Conservation (phyloP, 192 early-diverging fungal genomes). For the Cetraspora pellucida region DNA sequence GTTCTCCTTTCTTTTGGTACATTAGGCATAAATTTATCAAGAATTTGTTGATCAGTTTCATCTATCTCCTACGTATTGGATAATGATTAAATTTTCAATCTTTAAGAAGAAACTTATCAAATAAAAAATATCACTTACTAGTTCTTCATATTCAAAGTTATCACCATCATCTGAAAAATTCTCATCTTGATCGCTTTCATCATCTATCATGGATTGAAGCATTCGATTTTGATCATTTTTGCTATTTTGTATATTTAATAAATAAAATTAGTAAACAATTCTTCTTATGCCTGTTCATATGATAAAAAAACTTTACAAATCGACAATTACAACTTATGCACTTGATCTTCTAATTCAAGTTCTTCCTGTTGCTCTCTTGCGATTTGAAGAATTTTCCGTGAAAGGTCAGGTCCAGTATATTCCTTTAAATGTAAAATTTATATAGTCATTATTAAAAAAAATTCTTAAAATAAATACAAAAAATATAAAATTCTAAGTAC, state of each 20-base stretch:
- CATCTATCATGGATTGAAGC: constrained; percentile 14
- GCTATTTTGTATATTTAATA: too few species aligned
- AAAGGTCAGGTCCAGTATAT: constrained; percentile 88
- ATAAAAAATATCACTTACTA: constrained; percentile 42
- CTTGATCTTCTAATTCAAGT: constrained; percentile 57
- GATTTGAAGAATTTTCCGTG: constrained; percentile 85
- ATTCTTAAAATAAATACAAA: not conserved
- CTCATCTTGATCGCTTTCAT: constrained; percentile 59
- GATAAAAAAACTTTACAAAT: too few species aligned
- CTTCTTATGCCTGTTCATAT: too few species aligned
- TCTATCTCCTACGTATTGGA: constrained; percentile 68
- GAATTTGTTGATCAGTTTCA: constrained; percentile 73
- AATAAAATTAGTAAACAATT: too few species aligned
- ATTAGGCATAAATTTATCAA: constrained; percentile 89
- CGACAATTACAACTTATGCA: too few species aligned
- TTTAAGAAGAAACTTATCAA: not conserved
- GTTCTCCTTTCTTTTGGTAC: constrained; percentile 85
- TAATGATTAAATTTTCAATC: constrained; percentile 25
- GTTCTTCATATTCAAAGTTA: constrained; percentile 70
- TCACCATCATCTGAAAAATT: constrained; percentile 67
- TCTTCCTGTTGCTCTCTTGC: constrained; percentile 92
- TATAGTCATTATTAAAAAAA: constrained; percentile 7
- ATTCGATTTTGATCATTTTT: too few species aligned
- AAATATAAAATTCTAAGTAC: constrained; percentile 34
- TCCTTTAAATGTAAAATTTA: constrained; percentile 39